Evolutionary conservation across 257 asterid species (phyloP), one percentile per base, ranked within the genome.

Genomic region (Gynochthodes officinalis): DNA sequence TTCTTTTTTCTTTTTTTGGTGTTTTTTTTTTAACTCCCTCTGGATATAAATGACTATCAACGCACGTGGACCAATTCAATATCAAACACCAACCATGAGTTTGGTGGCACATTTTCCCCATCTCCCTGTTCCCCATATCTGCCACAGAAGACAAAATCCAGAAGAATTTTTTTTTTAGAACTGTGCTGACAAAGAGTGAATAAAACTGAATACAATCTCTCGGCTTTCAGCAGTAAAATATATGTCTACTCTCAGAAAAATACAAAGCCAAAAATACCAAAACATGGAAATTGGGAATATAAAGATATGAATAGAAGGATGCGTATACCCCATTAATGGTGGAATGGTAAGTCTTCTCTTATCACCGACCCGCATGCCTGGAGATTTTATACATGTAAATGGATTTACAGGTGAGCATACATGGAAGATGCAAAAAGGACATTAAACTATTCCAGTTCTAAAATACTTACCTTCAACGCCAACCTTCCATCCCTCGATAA

Each of bases 291-390:
- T 18, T 44, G 7, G 18, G 4, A 64, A 10, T 19, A 19, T 64
- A 64, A 40, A 21, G 15, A 2, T n/a, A 64, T 25, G n/a, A 57
- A 59, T 28, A 64, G 52, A 18, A 46, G 60, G 42, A 69, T 42
- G 32, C 72, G 69, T 78, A 60, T 89, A 91, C 98, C 98, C 96
- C 92, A 87, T 44, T 19, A 93, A 81, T 76, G 97, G 98, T 55
- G 98, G 97, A 77, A 93, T 57, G 30, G 73, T 43, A 52, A 93
- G 86, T 80, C 93, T 88, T 84, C 98, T 89, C 83, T 87, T 89
- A 67, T 80, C 98, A 75, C 97, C 98, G 70, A 88, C 91, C 27
- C 61, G 87, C 98, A 93, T 93, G 71, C 98, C 97, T 93, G 82
- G 61, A 58, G 50, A 82, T 62, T 69, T 63, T 70, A 76, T 50